Conservation (phyloP, 2,329 filamentous ascomycete species). For the Nemania sp. region DNA sequence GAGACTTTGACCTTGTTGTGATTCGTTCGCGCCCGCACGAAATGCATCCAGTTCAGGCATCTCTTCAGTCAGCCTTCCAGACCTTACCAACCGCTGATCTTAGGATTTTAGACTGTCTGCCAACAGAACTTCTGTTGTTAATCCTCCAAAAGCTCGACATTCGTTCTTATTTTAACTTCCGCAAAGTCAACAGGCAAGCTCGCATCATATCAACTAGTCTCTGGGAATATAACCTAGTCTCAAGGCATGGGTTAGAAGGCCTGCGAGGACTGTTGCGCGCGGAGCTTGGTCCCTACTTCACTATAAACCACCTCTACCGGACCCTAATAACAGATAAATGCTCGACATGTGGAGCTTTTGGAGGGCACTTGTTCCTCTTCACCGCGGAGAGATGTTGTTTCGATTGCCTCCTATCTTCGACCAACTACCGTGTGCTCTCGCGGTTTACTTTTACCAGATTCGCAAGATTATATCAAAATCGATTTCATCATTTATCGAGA, state of each 20-base stretch:
- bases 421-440: slow-evolving; percentile 37
- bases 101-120: slow-evolving; percentile 35
- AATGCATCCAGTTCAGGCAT: slow-evolving; percentile 39
- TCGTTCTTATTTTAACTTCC: slow-evolving; percentile 36
- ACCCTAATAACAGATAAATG: slow-evolving; percentile 39
- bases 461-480: slow-evolving; percentile 33
- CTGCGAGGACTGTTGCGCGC: slow-evolving; percentile 40
- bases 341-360: slow-evolving; percentile 35
- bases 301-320: slow-evolving; percentile 38
- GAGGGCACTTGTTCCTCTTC: slow-evolving; percentile 40
- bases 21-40: slow-evolving; percentile 40
- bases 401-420: slow-evolving; percentile 36
- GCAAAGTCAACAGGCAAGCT: slow-evolving; percentile 37
- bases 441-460: slow-evolving; percentile 33
- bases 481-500: slow-evolving; percentile 28
- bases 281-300: slow-evolving; percentile 38
- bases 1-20: slow-evolving; percentile 38
- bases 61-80: slow-evolving; percentile 41
- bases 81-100: slow-evolving; percentile 38
- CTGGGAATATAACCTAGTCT: slow-evolving; percentile 39
- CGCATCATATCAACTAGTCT: slow-evolving; percentile 35
- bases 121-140: slow-evolving; percentile 39
- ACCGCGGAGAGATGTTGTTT: slow-evolving; percentile 42
- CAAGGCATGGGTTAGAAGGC: slow-evolving; percentile 39
- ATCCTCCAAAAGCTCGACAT: slow-evolving; percentile 39